phyloP scores from a whole-genome alignment of 2,329 filamentous ascomycete genomes.

The Trichoderma koningii region DNA sequence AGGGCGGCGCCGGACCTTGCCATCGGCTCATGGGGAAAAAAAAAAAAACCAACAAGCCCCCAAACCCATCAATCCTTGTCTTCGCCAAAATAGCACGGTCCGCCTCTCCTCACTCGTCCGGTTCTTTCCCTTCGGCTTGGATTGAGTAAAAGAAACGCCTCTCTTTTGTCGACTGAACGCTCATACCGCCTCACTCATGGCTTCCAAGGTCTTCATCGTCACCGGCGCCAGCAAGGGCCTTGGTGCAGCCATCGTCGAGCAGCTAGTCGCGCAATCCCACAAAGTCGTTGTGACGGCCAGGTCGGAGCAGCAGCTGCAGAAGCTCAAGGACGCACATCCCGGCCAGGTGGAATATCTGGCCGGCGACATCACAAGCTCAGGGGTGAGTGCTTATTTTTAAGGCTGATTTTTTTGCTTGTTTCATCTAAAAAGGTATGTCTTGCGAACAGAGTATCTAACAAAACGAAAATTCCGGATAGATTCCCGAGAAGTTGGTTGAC shows the following conservation, averaged over 20 bases:
- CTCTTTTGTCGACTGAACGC: background rate
- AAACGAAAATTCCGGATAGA: constrained; percentile 38
- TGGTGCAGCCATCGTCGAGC: constrained; percentile 57
- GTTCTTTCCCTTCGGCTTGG: background rate
- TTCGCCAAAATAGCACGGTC: background rate
- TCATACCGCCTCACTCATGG: constrained; percentile 38
- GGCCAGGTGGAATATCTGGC: constrained; percentile 58
- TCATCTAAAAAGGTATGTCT: background rate
- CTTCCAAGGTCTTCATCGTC: constrained; percentile 69
- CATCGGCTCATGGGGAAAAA: constrained; percentile 7
- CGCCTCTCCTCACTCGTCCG: background rate
- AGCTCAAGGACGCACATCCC: constrained; percentile 54
- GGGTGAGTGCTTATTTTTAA: constrained; percentile 41
- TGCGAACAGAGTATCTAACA: background rate
- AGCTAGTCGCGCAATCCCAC: constrained; percentile 56
- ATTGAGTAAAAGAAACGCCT: constrained; percentile 10
- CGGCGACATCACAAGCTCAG: constrained; percentile 57
- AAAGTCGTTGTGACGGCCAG: constrained; percentile 62
- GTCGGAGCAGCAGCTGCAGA: constrained; percentile 51
- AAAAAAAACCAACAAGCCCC: background rate
- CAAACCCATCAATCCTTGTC: background rate
- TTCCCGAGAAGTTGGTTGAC: constrained; percentile 64
- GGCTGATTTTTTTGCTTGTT: background rate
- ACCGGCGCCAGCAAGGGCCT: constrained; percentile 67
- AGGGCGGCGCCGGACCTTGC: constrained; percentile 4